phyloP scores from a whole-genome alignment of 116 monocot genomes.

The Zostera marina region DNA sequence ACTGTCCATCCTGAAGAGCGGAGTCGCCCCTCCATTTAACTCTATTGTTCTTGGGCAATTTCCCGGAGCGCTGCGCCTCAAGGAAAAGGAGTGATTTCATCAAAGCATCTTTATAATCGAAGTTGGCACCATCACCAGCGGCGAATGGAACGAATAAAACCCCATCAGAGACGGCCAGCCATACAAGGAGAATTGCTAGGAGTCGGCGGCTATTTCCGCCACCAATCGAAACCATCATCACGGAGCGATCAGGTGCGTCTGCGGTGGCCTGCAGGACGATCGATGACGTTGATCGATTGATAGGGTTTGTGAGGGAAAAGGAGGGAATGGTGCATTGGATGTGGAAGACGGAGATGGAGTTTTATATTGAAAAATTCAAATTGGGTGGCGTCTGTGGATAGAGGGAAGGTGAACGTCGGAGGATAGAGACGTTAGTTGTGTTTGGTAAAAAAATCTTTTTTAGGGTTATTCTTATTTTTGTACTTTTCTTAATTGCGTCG shows the following conservation, averaged over 20 bases:
- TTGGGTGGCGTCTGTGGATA: no score
- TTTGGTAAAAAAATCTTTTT: no score
- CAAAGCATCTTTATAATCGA: constrained; percentile 59
- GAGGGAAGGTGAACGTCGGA: no score
- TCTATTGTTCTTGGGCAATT: constrained; percentile 42
- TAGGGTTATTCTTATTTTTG: no score
- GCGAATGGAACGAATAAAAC: constrained; percentile 2
- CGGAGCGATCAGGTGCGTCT: neutral
- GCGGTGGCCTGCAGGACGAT: neutral
- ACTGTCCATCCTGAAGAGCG: constrained; percentile 54
- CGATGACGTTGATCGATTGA: neutral
- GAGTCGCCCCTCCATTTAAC: constrained; percentile 77
- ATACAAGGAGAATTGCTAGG: constrained; percentile 15
- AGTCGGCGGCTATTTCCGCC: neutral
- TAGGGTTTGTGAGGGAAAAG: neutral
- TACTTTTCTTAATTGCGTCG: no score
- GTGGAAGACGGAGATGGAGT: no score
- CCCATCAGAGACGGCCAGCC: constrained; percentile 24
- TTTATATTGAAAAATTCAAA: no score
- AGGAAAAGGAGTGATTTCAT: constrained; percentile 67
- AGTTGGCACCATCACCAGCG: neutral
- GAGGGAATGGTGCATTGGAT: neutral
- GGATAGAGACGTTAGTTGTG: no score
- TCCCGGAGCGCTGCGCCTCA: constrained; percentile 77
- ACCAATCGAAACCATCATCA: constrained; percentile 8